Base-by-base conservation (phyloP, 306 rosid genomes). In the Hippophae rhamnoides region DNA sequence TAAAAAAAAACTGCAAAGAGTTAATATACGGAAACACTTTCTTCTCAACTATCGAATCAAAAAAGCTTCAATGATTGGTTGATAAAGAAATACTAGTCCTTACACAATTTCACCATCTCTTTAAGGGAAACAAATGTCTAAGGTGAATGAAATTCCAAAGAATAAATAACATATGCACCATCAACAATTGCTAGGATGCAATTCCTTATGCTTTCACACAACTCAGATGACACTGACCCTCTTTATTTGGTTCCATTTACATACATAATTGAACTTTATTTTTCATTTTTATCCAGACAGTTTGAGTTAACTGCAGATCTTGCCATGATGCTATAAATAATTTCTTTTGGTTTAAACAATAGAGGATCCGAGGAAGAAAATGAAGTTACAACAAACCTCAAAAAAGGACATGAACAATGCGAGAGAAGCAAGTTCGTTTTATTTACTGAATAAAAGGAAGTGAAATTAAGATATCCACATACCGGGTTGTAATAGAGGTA, bases 401-500 rank as follows among this genome's bases (percentile, higher is more conserved):
- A 50, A 6, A 13, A 62, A 43, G 10, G 38, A 31, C 55, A 18
- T 13, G 31, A 7, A 12, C 23, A 11, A 31, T 25, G 54, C 26
- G 13, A 10, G 5, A 25, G 40, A 13, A 57, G 8, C n/a, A n/a
- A 43, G 41, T 5, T 9, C 27, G 6, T 53, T 18, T 41, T 9
- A 18, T 13, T 59, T 14, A 13, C 57, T 12, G 43, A 56, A 14
- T 43, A 40, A 70, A 50, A 6, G 54, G 41, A 40, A 26, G 31
- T 9, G 47, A 52, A 25, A 11, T 58, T 56, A 18, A 8, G 57
- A 72, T 48, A 62, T 41, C 13, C 13, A 40, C 41, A 59, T 71
- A 86, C 95, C 95, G 67, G 82, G 67, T 53, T 81, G 73, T 40
- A 70, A 57, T 61, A 59, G 74, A 51, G 78, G 65, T 23, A 66